Evolutionary conservation across 2,329 filamentous ascomycete genomes (phyloP).

Genomic region (Chrysosporium keratinophilum): DNA sequence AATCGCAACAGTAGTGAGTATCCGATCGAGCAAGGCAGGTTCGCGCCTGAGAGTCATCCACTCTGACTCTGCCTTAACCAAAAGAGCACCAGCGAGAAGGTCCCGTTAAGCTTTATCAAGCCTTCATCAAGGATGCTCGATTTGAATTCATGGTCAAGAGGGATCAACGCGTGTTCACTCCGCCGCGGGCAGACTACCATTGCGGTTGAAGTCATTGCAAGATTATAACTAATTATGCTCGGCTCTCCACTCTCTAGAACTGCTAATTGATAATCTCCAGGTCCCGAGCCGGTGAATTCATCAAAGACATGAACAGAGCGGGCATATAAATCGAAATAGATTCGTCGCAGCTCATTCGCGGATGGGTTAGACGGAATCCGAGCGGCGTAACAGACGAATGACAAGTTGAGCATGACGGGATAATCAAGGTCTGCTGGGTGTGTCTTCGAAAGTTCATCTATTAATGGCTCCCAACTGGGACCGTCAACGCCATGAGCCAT

Average conservation of each 20-base stretch:
- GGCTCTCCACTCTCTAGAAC: constrained; percentile 21
- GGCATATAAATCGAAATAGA: constrained; percentile 37
- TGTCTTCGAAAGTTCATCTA: constrained; percentile 28
- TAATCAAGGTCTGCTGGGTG: constrained; percentile 18
- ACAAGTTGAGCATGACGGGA: constrained; percentile 29
- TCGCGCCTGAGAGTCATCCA: constrained; percentile 41
- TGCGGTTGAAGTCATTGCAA: constrained; percentile 44
- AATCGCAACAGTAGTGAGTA: constrained; percentile 37
- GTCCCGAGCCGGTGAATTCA: neutral
- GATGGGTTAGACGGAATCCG: constrained; percentile 34
- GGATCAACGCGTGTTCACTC: constrained; percentile 35
- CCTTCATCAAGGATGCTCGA: constrained; percentile 23
- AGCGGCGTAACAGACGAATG: constrained; percentile 42
- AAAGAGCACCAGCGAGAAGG: constrained; percentile 48
- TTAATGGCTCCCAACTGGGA: constrained; percentile 40
- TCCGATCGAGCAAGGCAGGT: constrained; percentile 33
- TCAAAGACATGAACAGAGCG: constrained; percentile 11
- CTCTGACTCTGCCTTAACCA: constrained; percentile 48
- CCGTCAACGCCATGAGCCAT: constrained; percentile 26
- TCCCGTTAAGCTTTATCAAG: constrained; percentile 46
- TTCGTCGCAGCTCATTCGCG: constrained; percentile 26
- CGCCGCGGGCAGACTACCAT: constrained; percentile 47
- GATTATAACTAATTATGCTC: constrained; percentile 47
- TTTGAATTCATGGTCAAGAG: constrained; percentile 28
- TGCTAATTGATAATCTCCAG: constrained; percentile 6